phyloP scores from a whole-genome alignment of 441 rosid genomes.

The Viola pubescens region DNA sequence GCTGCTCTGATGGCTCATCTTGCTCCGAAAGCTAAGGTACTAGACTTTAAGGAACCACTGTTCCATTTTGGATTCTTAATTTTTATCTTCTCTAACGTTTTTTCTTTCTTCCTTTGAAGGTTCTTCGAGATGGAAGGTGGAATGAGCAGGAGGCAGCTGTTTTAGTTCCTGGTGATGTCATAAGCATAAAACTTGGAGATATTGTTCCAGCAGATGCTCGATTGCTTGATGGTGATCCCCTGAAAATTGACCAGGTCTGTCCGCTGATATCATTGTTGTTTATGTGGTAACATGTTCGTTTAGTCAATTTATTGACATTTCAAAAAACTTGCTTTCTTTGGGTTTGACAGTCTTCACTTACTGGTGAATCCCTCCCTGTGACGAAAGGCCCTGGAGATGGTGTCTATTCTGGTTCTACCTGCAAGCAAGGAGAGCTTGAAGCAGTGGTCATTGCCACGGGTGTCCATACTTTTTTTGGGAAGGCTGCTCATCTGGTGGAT shows the following conservation, averaged over 20 bases:
- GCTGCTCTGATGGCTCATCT: slow-evolving; percentile 98
- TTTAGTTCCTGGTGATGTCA: slow-evolving; percentile 82
- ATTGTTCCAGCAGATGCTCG: slow-evolving; percentile 96
- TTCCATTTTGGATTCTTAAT: neutral
- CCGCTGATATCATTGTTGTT: neutral
- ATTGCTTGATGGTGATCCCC: slow-evolving; percentile 80
- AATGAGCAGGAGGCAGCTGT: slow-evolving; percentile 74
- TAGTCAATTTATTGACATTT: slow-evolving; percentile 5
- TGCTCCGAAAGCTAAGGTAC: slow-evolving; percentile 95
- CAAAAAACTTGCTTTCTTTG: slow-evolving; percentile 6
- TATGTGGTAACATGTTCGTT: slow-evolving; percentile 1
- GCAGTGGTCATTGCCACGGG: slow-evolving; percentile 93
- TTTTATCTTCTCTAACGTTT: neutral
- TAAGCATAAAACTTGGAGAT: slow-evolving; percentile 87
- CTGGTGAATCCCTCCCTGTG: slow-evolving; percentile 95
- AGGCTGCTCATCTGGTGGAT: slow-evolving; percentile 96
- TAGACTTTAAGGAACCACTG: neutral
- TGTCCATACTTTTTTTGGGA: slow-evolving; percentile 91
- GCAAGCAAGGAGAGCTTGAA: slow-evolving; percentile 96
- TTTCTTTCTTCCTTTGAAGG: slow-evolving; percentile 33
- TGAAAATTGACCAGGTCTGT: slow-evolving; percentile 83
- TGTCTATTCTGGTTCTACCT: slow-evolving; percentile 90
- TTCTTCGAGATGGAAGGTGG: slow-evolving; percentile 95
- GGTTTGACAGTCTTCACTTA: slow-evolving; percentile 72
- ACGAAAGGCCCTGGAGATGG: slow-evolving; percentile 94